Base-by-base conservation (phyloP, 768 basidiomycete genomes). In the Calocera viscosa region DNA sequence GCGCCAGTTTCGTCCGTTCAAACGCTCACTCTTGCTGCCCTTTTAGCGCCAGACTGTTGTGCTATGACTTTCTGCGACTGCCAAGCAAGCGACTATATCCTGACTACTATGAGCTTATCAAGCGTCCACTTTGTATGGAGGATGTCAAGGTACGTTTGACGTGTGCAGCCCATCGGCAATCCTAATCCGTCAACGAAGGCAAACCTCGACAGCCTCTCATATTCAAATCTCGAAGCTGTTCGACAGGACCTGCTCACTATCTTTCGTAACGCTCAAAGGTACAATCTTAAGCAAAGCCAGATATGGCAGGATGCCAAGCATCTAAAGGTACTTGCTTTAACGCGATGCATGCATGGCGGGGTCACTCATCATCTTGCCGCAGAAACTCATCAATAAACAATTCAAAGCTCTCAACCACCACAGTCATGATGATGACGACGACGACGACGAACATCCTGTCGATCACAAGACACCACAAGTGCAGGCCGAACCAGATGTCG, bases 241-340 rank as follows among this genome's bases (percentile, higher is more conserved):
- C 84, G 82, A 72, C 79, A 80, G 47, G 89, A 90, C 72, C 83
- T 91, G 64, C 89, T 91, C 72, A 78, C 85, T 41, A 87, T 88
- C 73, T 92, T 92, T 73, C 81, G 79, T 71, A 91, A 92, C 73
- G 89, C 89, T 28, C 90, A 89, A 76, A 80, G 82, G 69, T 94
- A 91, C 76, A 94, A 94, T 75, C 80, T 84, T 74, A 85, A 85
- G 74, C 88, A 88, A 22, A 91, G 90, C 73, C 78, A 76, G 49
- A 91, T 94, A 68, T 91, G 84, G 80, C 80, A 81, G 67, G 89
- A 91, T 76, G 91, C 91, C n/a, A 90, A 87, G 74, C 82, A 83
- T 66, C 78, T 94, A 35, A 81, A 89, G 77, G 91, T 92, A 70
- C 72, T 87, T 80, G 30, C 35, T 11, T 24, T 7, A 19, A 60